These are phyloP conservation scores for Fusarium temperatum DNA, from an alignment of 2,329 filamentous ascomycete genomes.

Conservation along the genomic window DNA sequence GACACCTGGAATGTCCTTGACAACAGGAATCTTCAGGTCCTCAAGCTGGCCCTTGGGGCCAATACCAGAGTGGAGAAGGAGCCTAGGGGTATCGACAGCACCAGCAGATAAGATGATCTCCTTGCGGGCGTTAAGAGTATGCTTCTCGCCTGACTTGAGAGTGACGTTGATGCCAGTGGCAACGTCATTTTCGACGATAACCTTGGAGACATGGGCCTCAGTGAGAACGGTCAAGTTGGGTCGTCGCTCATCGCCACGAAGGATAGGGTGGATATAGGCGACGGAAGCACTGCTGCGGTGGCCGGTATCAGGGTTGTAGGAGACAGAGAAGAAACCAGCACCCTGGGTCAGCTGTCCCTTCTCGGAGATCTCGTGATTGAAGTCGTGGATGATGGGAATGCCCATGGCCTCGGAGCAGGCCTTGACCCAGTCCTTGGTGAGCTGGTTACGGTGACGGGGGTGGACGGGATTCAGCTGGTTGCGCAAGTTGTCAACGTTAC, in stretches of 20 bases:
- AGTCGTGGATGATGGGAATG: constrained; percentile 84
- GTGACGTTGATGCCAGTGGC: constrained; percentile 79
- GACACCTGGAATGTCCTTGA: constrained; percentile 66
- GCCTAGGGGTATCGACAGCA: constrained; percentile 81
- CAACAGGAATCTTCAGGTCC: constrained; percentile 62
- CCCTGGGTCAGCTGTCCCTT: constrained; percentile 77
- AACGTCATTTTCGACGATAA: constrained; percentile 75
- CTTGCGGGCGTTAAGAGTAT: constrained; percentile 69
- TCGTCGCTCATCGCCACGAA: constrained; percentile 82
- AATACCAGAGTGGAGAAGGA: constrained; percentile 66
- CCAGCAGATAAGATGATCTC: constrained; percentile 85
- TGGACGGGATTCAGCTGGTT: constrained; percentile 94
- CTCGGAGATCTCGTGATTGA: constrained; percentile 83
- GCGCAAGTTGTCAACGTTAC: constrained; percentile 82
- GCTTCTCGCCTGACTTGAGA: constrained; percentile 61
- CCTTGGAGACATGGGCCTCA: constrained; percentile 85
- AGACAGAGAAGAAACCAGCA: constrained; percentile 90
- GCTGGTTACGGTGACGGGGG: constrained; percentile 84
- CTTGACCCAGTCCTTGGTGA: constrained; percentile 89
- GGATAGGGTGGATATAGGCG: constrained; percentile 91
- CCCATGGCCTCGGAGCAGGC: constrained; percentile 81
- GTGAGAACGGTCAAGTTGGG: constrained; percentile 88
- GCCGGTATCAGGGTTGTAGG: constrained; percentile 90
- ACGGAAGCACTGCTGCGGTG: constrained; percentile 86
- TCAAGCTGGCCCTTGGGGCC: constrained; percentile 64